phyloP scores from a whole-genome alignment of 805 yeast species.

The Yamadazyma nakazawae region DNA sequence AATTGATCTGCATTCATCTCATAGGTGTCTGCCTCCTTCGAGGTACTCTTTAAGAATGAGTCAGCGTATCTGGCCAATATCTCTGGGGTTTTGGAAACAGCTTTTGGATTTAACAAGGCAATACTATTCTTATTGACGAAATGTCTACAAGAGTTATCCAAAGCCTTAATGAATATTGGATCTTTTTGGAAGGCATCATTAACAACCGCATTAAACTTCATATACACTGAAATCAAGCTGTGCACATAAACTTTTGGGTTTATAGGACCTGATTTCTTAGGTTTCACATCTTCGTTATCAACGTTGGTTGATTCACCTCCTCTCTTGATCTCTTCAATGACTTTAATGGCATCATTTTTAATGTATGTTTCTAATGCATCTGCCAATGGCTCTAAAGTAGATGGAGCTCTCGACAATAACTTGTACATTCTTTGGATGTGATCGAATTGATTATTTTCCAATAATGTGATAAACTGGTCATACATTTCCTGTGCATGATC shows the following conservation, averaged over 20 bases:
- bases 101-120: slow-evolving; percentile 59
- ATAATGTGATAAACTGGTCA: slow-evolving; percentile 68
- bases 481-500: slow-evolving; percentile 76
- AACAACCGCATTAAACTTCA: slow-evolving; percentile 64
- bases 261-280: slow-evolving; percentile 25
- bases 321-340: slow-evolving; percentile 53
- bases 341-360: slow-evolving; percentile 43
- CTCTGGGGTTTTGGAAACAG: slow-evolving; percentile 83
- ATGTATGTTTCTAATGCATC: slow-evolving; percentile 70
- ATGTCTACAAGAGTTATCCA: slow-evolving; percentile 83
- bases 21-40: slow-evolving; percentile 62
- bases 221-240: slow-evolving; percentile 67
- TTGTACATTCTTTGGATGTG: slow-evolving; percentile 78
- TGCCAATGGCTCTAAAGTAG: slow-evolving; percentile 76
- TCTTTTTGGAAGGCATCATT: slow-evolving; percentile 65
- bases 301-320: slow-evolving; percentile 21
- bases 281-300: slow-evolving; percentile 16
- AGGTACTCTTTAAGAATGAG: slow-evolving; percentile 70
- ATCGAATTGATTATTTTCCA: slow-evolving; percentile 66
- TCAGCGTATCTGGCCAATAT: slow-evolving; percentile 87
- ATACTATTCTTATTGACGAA: slow-evolving; percentile 81
- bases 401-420: slow-evolving; percentile 72
- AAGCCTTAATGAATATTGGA: slow-evolving; percentile 76
- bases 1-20: slow-evolving; percentile 82
- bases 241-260: slow-evolving; percentile 81